Base-by-base conservation (phyloP, 768 basidiomycete genomes). In the Leccinum barrowsii region DNA sequence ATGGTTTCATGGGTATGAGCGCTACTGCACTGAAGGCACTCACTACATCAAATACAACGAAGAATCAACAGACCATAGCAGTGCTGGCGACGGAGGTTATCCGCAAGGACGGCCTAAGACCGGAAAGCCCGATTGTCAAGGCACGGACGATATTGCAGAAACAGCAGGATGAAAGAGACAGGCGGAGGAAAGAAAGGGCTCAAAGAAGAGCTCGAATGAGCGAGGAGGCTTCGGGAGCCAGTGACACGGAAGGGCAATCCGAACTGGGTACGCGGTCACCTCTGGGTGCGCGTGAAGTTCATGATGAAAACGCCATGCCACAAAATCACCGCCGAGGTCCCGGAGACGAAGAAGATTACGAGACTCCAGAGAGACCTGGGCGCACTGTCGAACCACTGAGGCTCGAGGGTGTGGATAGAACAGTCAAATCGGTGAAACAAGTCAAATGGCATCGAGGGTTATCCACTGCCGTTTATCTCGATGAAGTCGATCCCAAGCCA, bases 291-390 rank as follows among this genome's bases (percentile, higher is more conserved):
- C 55, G 42, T 48, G 44, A 24, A 21, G 65, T 59, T 21, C 60
- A 59, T 35, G 75, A 70, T 34, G 73, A 70, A 62, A 65, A 64
- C 34, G 61, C 73, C 60, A 47, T 60, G 59, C 55, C 51, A 52
- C 54, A 60, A 54, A 73, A 70, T 60, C 88, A 91, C 73, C 73
- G 70, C 54, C 76, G 85, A 65, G 91, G 85, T 2, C 82, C 90
- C 4, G 92, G 91, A 2, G 91, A 94, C 24, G 89, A 91, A 26
- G 90, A 87, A 64, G 90, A 90, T 59, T 91, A 90, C 63, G 79
- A 80, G 65, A 89, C 87, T 11, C 89, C 90, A 3, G 75, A 80
- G 48, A 75, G 75, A 63, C 73, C 75, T 35, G 74, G 74, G 26
- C 72, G 74, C 50, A 70, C 73, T 37, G 55, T 72, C 55, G 84